Percentiles rank a stretch among this genome's conserved stretches.
phyloP scores from a whole-genome alignment of 192 early-diverging fungal species.

The Backusella liffmaniae region DNA sequence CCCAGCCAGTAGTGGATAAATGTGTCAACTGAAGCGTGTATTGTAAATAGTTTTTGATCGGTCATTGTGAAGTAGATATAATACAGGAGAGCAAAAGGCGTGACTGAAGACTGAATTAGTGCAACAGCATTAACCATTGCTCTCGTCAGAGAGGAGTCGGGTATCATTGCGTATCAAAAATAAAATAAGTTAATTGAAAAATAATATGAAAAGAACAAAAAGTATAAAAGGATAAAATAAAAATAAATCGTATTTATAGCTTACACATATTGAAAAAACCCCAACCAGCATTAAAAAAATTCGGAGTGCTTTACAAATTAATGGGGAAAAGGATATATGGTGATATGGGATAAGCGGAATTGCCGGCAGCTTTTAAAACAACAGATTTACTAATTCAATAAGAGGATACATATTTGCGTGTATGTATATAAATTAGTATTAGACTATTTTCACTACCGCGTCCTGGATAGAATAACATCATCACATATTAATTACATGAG shows the following conservation, averaged over 20 bases:
- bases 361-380: no score
- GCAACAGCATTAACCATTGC: slow-evolving; percentile 9
- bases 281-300: not conserved
- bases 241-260: not conserved
- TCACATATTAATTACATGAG: not conserved
- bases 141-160: slow-evolving; percentile 16
- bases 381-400: no score
- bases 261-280: not conserved
- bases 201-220: not conserved
- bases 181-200: not conserved
- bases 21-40: not conserved
- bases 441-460: not conserved
- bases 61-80: slow-evolving; percentile 21
- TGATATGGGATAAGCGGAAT: not conserved
- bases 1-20: slow-evolving; percentile 36
- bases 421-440: not conserved
- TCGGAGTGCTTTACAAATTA: not conserved
- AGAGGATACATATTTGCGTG: no score
- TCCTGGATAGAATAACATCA: not conserved
- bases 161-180: slow-evolving; percentile 9
- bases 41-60: not conserved
- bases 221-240: not conserved
- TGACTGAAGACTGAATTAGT: slow-evolving; percentile 13
- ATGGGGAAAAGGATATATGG: not conserved
- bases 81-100: slow-evolving; percentile 24